Evolutionary conservation across 2,329 filamentous ascomycete species (phyloP), one percentile per base, ranked within the genome.

Genomic region (Setomelanomma holmii): DNA sequence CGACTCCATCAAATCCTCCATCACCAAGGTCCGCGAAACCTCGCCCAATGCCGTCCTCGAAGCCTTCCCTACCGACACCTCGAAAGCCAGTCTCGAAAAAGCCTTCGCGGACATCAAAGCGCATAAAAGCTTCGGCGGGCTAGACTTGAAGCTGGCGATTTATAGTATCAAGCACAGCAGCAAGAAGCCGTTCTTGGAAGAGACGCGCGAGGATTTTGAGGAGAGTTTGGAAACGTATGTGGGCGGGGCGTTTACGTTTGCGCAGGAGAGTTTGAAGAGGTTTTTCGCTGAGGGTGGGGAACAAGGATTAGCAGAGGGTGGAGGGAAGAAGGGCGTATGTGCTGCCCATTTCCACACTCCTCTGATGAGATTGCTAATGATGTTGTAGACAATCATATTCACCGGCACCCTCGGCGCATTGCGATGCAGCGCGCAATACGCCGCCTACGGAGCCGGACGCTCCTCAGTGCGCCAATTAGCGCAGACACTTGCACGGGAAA

Each of bases 151-250:
- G 42, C 60, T 84, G 10, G 80, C 82, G 1, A 75, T 86, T 21
- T 86, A 81, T 67, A 83, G 80, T 56, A 78, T 86, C 63, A 86
- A 85, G 64, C 79, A 84, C 56, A 75, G 75, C 1, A 76, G 75
- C 58, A 83, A 80, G 67, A 84, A 82, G 56, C 80, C 83, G 0
- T 85, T 84, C 66, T 71, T 84, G 40, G 73, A 81, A 36, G 82
- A 84, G 60, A 84, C 81, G 0, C 75, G 80, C 21, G 78, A 83
- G 45, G 63, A 72, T 14, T 73, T 73, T 48, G 65, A 64, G n/a
- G 67, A 78, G 1, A 80, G 76, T 43, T 57, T 86, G 51, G 77
- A 80, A 45, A 75, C 74, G 0, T 86, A 84, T 66, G 81, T 81
- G 1, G 82, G 82, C 2, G 83, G 82, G 0, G 82, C 82, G 1